Conservation (phyloP, 139 green algal species). For the Chlorella sorokiniana region DNA sequence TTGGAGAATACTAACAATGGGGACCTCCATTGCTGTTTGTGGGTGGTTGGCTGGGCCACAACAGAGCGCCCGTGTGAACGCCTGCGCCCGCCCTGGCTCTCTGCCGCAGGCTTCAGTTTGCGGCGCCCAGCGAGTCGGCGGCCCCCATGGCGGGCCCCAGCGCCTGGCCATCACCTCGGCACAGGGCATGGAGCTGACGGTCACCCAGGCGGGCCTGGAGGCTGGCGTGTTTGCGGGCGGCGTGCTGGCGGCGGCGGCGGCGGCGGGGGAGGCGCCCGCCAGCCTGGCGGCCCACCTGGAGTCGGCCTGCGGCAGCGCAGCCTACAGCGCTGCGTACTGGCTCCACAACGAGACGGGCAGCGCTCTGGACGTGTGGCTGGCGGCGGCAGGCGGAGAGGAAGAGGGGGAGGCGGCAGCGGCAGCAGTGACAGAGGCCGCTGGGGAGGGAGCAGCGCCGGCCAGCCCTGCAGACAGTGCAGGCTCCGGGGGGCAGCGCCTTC, state of each 20-base stretch:
- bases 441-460: not conserved
- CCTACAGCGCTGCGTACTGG: slow-evolving; percentile 30
- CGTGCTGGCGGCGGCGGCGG: slow-evolving; percentile 1
- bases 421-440: not conserved
- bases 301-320: not conserved
- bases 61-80: too few relatives aligned
- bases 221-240: slow-evolving; percentile 10
- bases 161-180: slow-evolving; percentile 23
- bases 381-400: not conserved
- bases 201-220: slow-evolving; percentile 31
- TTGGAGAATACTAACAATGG: too few relatives aligned
- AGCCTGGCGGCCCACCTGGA: not conserved
- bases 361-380: slow-evolving; percentile 40
- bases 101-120: slow-evolving; percentile 3
- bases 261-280: not conserved
- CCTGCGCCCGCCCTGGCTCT: too few relatives aligned
- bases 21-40: too few relatives aligned
- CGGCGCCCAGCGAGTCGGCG: not conserved
- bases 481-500: not conserved
- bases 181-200: slow-evolving; percentile 55
- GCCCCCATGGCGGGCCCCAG: not conserved
- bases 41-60: too few relatives aligned
- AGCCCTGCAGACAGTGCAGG: too few relatives aligned
- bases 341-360: slow-evolving; percentile 49
- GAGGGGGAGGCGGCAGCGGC: not conserved